Evolutionary conservation across 495 filamentous ascomycete genomes (phyloP), one percentile per base, ranked within the genome.

Genomic region (Bathelium albidoporum): DNA sequence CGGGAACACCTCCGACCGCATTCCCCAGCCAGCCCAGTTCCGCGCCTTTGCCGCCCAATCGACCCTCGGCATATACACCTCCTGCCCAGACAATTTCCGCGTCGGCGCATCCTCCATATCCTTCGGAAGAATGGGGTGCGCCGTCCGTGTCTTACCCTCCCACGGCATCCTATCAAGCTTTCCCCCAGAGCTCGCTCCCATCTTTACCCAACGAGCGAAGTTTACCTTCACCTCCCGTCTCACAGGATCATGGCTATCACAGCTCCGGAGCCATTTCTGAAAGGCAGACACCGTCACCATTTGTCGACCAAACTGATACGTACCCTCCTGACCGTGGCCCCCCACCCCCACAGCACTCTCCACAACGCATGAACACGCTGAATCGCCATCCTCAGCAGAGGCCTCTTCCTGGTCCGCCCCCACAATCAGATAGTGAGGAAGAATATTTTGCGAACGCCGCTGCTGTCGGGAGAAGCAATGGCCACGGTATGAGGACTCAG

Each of bases 321-420:
- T 77, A 78, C 11, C 78, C 77, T 31, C 74, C 78, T 20, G 75
- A 73, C 10, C 76, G 66, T 0, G 74, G 71, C 73, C 75, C 2
- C 74, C 73, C 75, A 28, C 76, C 75, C 49, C 78, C 76, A 7
- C 73, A 73, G 64, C 66, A 77, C 43, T 75, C 76, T n/a, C 79
- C 78, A 59, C 79, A 76, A 63, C 75, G 84, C 59, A 79, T 76
- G 0, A 79, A 82, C 62, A 84, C 83, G 4, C 65, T 80, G 36
- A 80, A 76, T 16, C 78, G 83, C 64, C 81, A 88, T 67, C 83
- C 82, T 7, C 82, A 85, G 59, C 72, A 79, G 3, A 76, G 85
- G 29, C 86, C 87, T 24, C 73, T 89, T 24, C 87, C 87, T 16
- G 79, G 81, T 16, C 75, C 70, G 18, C 82, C 82, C 22, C 64